Evolutionary conservation across 78 protist species (phyloP).

Genomic region (Guillardia theta): DNA sequence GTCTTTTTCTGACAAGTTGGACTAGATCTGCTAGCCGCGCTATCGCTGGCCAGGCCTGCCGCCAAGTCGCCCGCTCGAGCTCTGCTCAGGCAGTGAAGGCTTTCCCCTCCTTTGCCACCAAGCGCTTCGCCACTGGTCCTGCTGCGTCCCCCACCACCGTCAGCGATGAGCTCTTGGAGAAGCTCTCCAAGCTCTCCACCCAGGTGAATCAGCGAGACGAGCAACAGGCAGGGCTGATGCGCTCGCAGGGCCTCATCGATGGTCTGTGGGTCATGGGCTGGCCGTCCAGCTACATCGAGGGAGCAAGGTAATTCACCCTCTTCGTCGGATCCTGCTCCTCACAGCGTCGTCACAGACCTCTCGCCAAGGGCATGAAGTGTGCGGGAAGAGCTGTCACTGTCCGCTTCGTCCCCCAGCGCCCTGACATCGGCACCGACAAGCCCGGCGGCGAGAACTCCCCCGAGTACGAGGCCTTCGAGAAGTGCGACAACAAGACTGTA

Average conservation of each 20-base stretch:
- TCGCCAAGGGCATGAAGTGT: conserved; percentile 12
- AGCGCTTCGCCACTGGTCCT: background rate
- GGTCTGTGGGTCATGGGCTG: conserved; percentile 56
- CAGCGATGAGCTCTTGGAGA: conserved; percentile 13
- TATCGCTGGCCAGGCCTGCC: background rate
- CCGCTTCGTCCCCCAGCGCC: conserved; percentile 49
- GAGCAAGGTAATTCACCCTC: background rate
- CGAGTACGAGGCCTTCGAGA: conserved; percentile 53
- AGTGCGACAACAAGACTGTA: background rate
- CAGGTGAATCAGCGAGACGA: background rate
- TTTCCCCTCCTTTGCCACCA: too few species aligned
- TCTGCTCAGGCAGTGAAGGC: background rate
- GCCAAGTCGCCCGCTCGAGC: background rate
- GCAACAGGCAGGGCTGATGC: background rate
- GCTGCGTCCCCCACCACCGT: background rate
- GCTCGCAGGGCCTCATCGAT: conserved; percentile 28
- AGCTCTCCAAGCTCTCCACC: conserved; percentile 33
- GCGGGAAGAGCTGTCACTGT: conserved; percentile 43
- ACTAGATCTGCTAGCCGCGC: background rate
- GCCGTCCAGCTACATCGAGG: conserved; percentile 41
- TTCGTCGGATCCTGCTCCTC: too few species aligned
- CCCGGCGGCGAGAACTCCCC: conserved; percentile 33
- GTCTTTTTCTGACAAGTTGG: background rate
- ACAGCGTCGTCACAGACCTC: too few species aligned
- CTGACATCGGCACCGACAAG: conserved; percentile 40